Base-by-base conservation (phyloP, 2,329 filamentous ascomycete genomes). In the Nigrospora oryzae region DNA sequence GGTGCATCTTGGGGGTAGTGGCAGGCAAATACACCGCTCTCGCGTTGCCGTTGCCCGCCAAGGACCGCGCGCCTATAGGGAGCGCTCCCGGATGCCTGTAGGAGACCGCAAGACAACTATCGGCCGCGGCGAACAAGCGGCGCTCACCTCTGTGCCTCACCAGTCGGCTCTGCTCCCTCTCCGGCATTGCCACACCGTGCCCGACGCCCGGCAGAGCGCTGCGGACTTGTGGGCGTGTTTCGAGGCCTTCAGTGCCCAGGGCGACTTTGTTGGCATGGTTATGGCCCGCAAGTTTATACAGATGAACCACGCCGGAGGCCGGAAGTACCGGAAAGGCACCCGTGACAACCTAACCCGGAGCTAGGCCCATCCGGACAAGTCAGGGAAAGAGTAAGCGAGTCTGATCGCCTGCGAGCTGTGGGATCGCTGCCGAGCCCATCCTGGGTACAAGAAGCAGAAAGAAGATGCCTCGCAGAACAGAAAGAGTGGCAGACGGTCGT, bases 261-360 rank as follows among this genome's bases (percentile, higher is more conserved):
- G 62, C 4, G 79, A 83, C 56, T 79, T 83, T 45, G 74, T 83
- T 1, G 79, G 80, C 11, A 80, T 80, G 66, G 79, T 83, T 46
- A 83, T 83, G 78, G 62, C 69, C 15, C 64, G 78, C 23, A 83
- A 83, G 53, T 83, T 81, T 51, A 67, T 83, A 7, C 77, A 83
- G 57, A 83, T 83, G 14, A 81, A 81, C 48, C 64, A 72, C 43
- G 64, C 66, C 31, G 67, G 76, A 0, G 79, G 78, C 1, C 66
- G 70, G 23, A 82, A 81, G 53, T 79, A 80, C 44, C 53, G 46
- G 67, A 72, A 65, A 63, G 50, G 61, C 56, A 43, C 58, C 43
- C 58, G 68, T 14, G 53, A 64, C 38, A 60, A 70, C 54, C 51
- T 74, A 48, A 61, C 62, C 14, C 11, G 19, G 17, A 30, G 13